A percentile compares a stretch with the other conserved stretches of the same genome.
These are phyloP conservation scores for Pyrenopolyporus hunteri DNA, from an alignment of 495 filamentous ascomycete genomes.

Conservation along the genomic window DNA sequence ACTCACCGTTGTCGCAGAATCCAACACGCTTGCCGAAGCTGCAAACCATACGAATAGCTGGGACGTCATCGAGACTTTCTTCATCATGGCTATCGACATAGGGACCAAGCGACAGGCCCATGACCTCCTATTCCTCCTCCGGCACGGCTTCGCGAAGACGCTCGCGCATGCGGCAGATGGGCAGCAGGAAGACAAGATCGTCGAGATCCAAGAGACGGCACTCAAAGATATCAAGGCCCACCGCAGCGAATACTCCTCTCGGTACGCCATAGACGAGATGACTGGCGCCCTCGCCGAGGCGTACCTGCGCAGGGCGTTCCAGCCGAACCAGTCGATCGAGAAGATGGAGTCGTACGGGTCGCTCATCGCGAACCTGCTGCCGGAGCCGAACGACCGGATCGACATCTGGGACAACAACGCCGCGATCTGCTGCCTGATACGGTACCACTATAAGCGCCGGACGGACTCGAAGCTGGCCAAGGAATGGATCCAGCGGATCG, in stretches of 20 bases:
- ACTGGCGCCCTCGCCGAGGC: conserved; percentile 23
- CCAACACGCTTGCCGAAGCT: conserved; percentile 31
- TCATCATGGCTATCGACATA: conserved; percentile 40
- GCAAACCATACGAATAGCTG: conserved; percentile 35
- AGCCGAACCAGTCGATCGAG: conserved; percentile 17
- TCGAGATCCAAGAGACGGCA: conserved; percentile 32
- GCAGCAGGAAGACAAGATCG: conserved; percentile 26
- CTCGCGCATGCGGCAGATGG: conserved; percentile 15
- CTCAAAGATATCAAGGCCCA: conserved; percentile 27
- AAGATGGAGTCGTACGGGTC: conserved; percentile 27
- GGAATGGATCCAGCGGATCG: conserved; percentile 36
- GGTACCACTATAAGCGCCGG: conserved; percentile 40
- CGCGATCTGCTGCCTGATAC: conserved; percentile 32
- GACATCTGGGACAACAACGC: conserved; percentile 19
- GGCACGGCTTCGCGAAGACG: conserved; percentile 41
- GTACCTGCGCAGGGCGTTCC: conserved; percentile 35
- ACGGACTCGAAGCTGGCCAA: conserved; percentile 39
- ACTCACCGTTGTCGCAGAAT: conserved; percentile 3
- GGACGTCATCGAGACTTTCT: conserved; percentile 42
- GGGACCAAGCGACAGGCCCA: conserved; percentile 37
- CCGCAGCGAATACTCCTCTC: conserved; percentile 30
- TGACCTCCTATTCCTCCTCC: conserved; percentile 42
- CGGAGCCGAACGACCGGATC: conserved; percentile 16
- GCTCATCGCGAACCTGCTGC: conserved; percentile 27
- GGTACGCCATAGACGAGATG: conserved; percentile 25